phyloP scores from a whole-genome alignment of 2,329 filamentous ascomycete genomes.

The Aureobasidium lini region DNA sequence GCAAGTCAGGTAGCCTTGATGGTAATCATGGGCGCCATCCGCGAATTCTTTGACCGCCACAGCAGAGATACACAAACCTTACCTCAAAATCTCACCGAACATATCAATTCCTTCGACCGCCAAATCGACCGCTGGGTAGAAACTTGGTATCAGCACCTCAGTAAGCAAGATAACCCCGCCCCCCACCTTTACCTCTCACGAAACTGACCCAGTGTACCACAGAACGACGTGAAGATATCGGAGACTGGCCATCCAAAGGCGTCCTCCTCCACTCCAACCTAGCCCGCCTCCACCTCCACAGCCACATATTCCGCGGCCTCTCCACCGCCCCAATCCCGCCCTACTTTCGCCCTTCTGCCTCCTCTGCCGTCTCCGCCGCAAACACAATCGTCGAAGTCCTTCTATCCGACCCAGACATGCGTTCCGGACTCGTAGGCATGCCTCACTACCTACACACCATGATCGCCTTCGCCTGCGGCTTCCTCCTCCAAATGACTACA shows the following conservation, averaged over 20 bases:
- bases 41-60: constrained; percentile 50
- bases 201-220: neutral
- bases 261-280: constrained; percentile 46
- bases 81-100: constrained; percentile 44
- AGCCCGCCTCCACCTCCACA: constrained; percentile 46
- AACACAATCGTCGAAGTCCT: constrained; percentile 40
- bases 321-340: constrained; percentile 37
- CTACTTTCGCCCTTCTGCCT: constrained; percentile 40
- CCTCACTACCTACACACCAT: constrained; percentile 47
- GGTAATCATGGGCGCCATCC: constrained; percentile 49
- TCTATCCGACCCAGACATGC: constrained; percentile 36
- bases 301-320: constrained; percentile 37
- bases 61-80: constrained; percentile 40
- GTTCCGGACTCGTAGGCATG: constrained; percentile 36
- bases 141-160: constrained; percentile 7
- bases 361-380: constrained; percentile 42
- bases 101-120: constrained; percentile 36
- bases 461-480: constrained; percentile 48
- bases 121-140: constrained; percentile 44
- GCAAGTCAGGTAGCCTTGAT: constrained; percentile 53
- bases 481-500: constrained; percentile 42
- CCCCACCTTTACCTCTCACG: too few species aligned
- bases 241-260: constrained; percentile 15
- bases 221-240: constrained; percentile 8
- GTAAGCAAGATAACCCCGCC: neutral